Conservation (phyloP, 1,139 yeast genomes). For the Dujonia santamariae region DNA sequence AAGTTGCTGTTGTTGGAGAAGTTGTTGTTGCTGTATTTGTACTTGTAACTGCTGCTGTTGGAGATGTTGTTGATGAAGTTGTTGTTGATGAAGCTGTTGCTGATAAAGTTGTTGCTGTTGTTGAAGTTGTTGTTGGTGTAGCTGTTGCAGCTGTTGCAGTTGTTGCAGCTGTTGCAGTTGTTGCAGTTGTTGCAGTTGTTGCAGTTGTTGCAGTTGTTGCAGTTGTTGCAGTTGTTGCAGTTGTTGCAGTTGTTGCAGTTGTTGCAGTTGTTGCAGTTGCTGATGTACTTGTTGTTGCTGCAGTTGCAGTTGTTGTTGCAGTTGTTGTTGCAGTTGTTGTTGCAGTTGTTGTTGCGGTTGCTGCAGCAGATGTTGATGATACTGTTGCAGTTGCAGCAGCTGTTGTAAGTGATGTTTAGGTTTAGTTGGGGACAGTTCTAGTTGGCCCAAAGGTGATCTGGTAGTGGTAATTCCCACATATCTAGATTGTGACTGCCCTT, state of each 20-base stretch:
- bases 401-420: background rate
- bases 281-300: slow-evolving; percentile 5
- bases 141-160: background rate
- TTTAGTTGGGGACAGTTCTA: background rate
- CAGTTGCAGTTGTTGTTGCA: slow-evolving; percentile 8
- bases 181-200: slow-evolving; percentile 1
- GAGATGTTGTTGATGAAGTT: slow-evolving; percentile 6
- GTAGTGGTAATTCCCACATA: background rate
- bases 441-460: background rate
- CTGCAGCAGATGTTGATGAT: slow-evolving; percentile 4
- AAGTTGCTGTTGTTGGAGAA: background rate
- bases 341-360: no score
- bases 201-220: slow-evolving; percentile 4
- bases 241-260: slow-evolving; percentile 5
- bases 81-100: slow-evolving; percentile 4
- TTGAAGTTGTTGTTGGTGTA: slow-evolving; percentile 3
- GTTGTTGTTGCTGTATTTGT: slow-evolving; percentile 3
- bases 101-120: slow-evolving; percentile 1
- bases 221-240: slow-evolving; percentile 7
- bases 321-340: slow-evolving; percentile 1
- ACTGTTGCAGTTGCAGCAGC: background rate
- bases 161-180: slow-evolving; percentile 1
- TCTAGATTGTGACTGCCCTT: background rate
- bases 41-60: slow-evolving; percentile 3
- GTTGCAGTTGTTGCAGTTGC: slow-evolving; percentile 1